Base-by-base conservation (phyloP, 2,329 filamentous ascomycete species). In the Myriosclerotinia duriaeana region DNA sequence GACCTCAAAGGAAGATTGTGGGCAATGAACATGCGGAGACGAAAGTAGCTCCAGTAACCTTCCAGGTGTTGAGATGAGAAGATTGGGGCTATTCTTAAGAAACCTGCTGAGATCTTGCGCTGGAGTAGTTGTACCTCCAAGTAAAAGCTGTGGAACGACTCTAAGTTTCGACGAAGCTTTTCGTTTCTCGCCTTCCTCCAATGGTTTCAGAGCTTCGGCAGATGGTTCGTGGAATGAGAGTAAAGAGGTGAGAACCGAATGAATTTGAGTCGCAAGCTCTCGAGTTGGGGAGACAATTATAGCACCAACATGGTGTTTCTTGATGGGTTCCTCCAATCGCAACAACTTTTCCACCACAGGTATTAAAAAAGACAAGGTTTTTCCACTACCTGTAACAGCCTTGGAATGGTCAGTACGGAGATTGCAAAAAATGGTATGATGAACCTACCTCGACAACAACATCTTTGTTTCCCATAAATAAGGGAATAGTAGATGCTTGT, bases 271-370 rank as follows among this genome's bases (percentile, higher is more conserved):
- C 1, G 95, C 94, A 61, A 99, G 84, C 79, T 99, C 95, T 78
- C 95, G 88, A 1, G 92, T 99, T 0, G 95, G 95, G 20, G 93
- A 94, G 68, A 99, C 88, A 73, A 99, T 88, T 70, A 99, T 95
- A 70, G 91, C 92, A 68, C 89, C 91, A 68, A 99, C 85, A 77
- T 98, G 92, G 77, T 97, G 90, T 75, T 90, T 92, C 79, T 95
- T 96, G 44, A 92, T 87, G 2, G 92, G 90, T 68, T 94, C 91
- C 68, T 93, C 89, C 38, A 91, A 80, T 71, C 90, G 88, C 68
- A 98, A 80, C 55, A 98, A 82, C 72, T 91, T 90, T 78, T 96
- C 90, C 34, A 96, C 85, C 5, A 96, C 81, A 1, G 93, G 93
- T 56, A 97, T 88, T 44, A 96, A 80, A 74, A 94, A 99, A 1